These are phyloP conservation scores for Podospora pseudoanserina DNA, from an alignment of 495 filamentous ascomycete species.

Conservation along the genomic window DNA sequence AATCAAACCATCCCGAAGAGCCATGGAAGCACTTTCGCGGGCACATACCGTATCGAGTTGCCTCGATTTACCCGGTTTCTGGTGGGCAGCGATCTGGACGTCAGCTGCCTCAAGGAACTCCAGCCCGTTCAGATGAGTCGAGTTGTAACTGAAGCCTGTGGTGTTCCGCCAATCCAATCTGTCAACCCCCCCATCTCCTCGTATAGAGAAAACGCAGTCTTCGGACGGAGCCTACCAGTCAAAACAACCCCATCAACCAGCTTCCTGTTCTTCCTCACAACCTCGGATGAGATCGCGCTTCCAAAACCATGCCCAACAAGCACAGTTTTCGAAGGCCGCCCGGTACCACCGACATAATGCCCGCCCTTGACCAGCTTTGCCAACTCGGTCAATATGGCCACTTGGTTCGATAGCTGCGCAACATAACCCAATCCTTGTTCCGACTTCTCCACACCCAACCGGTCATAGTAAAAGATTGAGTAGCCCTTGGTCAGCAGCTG, in stretches of 20 bases:
- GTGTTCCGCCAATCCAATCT: not conserved
- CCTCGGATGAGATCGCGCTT: not conserved
- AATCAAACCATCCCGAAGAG: not conserved
- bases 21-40: not conserved
- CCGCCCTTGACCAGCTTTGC: constrained; percentile 27
- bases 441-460: constrained; percentile 56
- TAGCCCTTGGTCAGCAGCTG: constrained; percentile 35
- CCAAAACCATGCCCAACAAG: not conserved
- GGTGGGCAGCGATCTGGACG: constrained; percentile 10
- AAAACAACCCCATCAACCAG: not conserved
- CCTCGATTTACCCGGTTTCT: not conserved
- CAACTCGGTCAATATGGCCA: constrained; percentile 25
- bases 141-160: constrained; percentile 22
- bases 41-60: not conserved
- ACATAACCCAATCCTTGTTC: constrained; percentile 33
- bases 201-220: not conserved
- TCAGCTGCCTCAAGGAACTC: constrained; percentile 11
- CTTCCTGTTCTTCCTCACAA: not conserved
- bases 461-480: constrained; percentile 54
- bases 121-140: constrained; percentile 16
- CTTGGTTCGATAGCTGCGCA: constrained; percentile 28
- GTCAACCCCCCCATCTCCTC: not conserved
- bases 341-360: constrained; percentile 21
- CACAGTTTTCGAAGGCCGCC: not conserved
- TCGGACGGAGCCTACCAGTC: not conserved